phyloP scores from a whole-genome alignment of 805 yeast genomes.

The Ogataea thermomethanolica region DNA sequence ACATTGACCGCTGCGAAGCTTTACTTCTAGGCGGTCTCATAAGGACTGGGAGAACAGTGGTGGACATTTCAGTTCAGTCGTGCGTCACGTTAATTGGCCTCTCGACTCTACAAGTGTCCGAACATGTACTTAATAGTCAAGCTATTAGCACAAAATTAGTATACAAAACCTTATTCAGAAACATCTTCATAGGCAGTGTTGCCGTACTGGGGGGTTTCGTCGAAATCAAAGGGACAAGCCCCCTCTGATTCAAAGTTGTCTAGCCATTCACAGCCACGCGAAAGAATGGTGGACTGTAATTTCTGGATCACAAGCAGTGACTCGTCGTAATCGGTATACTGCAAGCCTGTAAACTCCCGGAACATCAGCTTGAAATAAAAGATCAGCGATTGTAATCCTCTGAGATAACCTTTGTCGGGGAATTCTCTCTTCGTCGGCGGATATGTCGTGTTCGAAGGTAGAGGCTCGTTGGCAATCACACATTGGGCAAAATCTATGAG shows the following conservation, averaged over 20 bases:
- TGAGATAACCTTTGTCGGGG: conserved; percentile 79
- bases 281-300: conserved; percentile 19
- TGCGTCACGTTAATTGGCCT: conserved; percentile 8
- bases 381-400: conserved; percentile 76
- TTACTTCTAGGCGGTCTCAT: conserved; percentile 23
- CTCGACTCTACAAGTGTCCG: conserved; percentile 25
- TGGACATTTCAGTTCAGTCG: conserved; percentile 24
- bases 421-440: conserved; percentile 67
- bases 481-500: conserved; percentile 96
- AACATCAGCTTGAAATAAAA: conserved; percentile 63
- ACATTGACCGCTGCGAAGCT: conserved; percentile 23
- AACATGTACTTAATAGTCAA: conserved; percentile 12
- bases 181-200: conserved; percentile 27
- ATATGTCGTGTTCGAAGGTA: conserved; percentile 44
- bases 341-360: conserved; percentile 43
- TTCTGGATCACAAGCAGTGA: conserved; percentile 19
- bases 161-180: conserved; percentile 22
- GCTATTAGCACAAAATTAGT: conserved; percentile 3
- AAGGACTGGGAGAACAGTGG: conserved; percentile 22
- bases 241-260: conserved; percentile 31
- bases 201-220: conserved; percentile 22
- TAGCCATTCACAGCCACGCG: conserved; percentile 32
- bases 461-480: conserved; percentile 59
- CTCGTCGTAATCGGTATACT: conserved; percentile 17
- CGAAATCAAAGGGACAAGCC: conserved; percentile 24